Evolutionary conservation across 2,329 filamentous ascomycete species (phyloP).

Genomic region (Pseudogymnoascus sp.): DNA sequence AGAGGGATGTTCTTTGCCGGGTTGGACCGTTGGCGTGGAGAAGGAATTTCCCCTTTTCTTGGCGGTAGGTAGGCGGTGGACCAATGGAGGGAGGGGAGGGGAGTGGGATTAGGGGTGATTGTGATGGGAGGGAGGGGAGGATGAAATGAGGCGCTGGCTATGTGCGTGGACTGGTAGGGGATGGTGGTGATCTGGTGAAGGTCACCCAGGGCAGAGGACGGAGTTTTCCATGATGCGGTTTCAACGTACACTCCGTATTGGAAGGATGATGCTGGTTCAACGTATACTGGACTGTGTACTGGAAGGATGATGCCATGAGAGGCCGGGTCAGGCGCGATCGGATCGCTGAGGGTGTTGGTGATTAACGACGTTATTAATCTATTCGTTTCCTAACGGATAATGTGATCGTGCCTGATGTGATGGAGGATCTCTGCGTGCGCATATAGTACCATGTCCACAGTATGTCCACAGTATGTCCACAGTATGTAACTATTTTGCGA

Average conservation of each 20-base stretch:
- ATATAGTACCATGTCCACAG: background rate
- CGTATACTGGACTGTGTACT: background rate
- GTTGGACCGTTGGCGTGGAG: background rate
- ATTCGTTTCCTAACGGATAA: background rate
- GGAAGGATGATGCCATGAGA: background rate
- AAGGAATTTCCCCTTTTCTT: slow-evolving; percentile 2
- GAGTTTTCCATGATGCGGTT: too few relatives aligned
- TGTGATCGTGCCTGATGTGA: background rate
- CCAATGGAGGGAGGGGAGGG: background rate
- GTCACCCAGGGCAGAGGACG: background rate
- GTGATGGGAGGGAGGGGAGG: background rate
- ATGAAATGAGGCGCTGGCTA: background rate
- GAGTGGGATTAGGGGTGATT: background rate
- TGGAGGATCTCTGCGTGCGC: background rate
- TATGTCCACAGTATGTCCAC: background rate
- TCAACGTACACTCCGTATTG: background rate
- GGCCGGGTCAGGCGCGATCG: background rate
- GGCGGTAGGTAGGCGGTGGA: background rate
- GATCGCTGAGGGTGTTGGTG: background rate
- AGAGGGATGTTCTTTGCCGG: background rate
- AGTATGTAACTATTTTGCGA: background rate
- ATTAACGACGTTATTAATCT: background rate
- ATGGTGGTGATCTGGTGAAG: background rate
- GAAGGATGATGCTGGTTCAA: background rate
- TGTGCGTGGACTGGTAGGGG: background rate